Conservation (phyloP, 2,329 filamentous ascomycete species). For the Sporothrix inflata region DNA sequence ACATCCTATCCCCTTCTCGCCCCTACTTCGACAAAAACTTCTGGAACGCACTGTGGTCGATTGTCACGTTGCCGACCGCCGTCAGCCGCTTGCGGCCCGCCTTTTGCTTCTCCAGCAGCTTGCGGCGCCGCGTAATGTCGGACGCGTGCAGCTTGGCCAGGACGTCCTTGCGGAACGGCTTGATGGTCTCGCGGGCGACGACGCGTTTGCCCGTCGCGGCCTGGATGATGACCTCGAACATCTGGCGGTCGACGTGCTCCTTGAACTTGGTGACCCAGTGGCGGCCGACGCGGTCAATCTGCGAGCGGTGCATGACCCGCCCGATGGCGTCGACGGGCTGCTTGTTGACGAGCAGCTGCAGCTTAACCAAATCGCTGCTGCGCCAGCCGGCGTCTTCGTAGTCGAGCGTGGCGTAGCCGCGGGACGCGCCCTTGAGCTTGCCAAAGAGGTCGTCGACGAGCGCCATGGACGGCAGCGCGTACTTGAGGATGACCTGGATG, state of each 20-base stretch:
- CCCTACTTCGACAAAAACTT: conserved; percentile 76
- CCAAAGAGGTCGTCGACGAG: conserved; percentile 97
- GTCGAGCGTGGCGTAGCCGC: conserved; percentile 90
- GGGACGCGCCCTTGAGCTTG: conserved; percentile 86
- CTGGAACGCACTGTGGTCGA: conserved; percentile 94
- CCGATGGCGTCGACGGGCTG: conserved; percentile 90
- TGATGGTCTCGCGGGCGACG: conserved; percentile 90
- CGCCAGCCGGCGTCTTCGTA: conserved; percentile 95
- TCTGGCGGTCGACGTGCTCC: conserved; percentile 91
- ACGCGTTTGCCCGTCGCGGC: conserved; percentile 81
- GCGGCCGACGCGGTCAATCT: conserved; percentile 78
- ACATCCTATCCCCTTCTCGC: too few relatives aligned
- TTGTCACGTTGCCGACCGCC: conserved; percentile 86
- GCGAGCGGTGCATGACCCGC: conserved; percentile 82
- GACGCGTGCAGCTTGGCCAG: conserved; percentile 89
- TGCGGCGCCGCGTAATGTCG: conserved; percentile 79
- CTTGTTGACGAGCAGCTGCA: conserved; percentile 93
- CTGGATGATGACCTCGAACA: conserved; percentile 89
- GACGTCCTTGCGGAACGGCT: conserved; percentile 96
- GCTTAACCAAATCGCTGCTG: conserved; percentile 77
- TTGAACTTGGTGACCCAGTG: conserved; percentile 96
- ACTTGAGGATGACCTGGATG: conserved; percentile 92
- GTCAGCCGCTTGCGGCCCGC: conserved; percentile 87
- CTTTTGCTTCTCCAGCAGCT: conserved; percentile 95
- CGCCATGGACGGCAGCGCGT: conserved; percentile 83